Base-by-base conservation (phyloP, 495 filamentous ascomycete species). In the Saxispiralis lemnorum region DNA sequence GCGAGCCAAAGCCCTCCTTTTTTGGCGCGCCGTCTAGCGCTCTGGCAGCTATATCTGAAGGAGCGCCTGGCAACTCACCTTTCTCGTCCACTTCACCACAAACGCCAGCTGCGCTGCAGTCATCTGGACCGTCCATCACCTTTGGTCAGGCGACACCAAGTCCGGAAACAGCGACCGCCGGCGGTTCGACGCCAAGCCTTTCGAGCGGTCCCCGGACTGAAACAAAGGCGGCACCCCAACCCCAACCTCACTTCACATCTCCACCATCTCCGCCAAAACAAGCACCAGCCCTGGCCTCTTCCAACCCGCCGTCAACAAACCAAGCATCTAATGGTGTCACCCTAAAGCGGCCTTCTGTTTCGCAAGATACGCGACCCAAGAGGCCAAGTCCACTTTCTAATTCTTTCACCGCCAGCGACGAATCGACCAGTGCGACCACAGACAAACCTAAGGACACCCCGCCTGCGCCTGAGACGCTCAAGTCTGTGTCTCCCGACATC, bases 331-430 rank as follows among this genome's bases (percentile, higher is more conserved):
- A 28, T 28, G 24, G 24, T 28, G 24, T 9, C 9, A 28, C 24
- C 24, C 9, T 28, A 9, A 28, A 28, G 24, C 24, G 24, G 5
- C 24, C 24, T 9, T 28, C 24, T 9, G 24, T 28, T 28, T 28
- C 24, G 4, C 24, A 28, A 28, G 21, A 44, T 15, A 39, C 21
- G 14, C 33, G 41, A 40, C 45, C 45, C 9, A 32, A 38, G 33
- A 49, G 35, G 19, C 46, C 50, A 30, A 53, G 50, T 33, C 50
- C 46, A 17, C 41, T 53, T 24, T 35, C 45, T 7, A 33, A 45
- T n/a, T 46, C 45, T 13, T 40, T 41, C 36, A 48, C 41, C 15
- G 35, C 41, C 37, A 48, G 31, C 15, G 49, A 48, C 13, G 40
- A 39, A 1, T 33, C 30, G 16, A 38, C 9, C 38, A 11, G 7